A percentile compares a stretch with the other conserved stretches of the same genome.
phyloP scores from a whole-genome alignment of 768 basidiomycete species.

The Pleurotus eryngii region DNA sequence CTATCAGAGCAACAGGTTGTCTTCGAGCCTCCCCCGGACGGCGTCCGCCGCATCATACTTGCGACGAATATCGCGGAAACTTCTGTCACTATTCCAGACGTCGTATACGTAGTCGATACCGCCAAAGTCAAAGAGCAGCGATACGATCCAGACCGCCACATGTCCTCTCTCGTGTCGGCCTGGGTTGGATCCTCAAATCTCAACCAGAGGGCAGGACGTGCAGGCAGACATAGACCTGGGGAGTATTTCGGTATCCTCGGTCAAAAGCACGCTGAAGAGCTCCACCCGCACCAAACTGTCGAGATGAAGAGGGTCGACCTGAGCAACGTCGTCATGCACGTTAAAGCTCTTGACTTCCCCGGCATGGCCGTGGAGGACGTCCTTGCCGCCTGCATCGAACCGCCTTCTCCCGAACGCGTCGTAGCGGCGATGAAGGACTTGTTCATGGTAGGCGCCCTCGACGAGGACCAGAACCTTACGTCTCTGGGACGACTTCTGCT shows the following conservation, averaged over 20 bases:
- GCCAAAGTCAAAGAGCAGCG: conserved; percentile 85
- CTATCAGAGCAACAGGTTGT: conserved; percentile 85
- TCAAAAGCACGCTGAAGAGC: conserved; percentile 49
- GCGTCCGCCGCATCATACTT: conserved; percentile 84
- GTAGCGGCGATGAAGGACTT: conserved; percentile 75
- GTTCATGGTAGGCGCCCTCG: conserved; percentile 85
- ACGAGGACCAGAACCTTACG: conserved; percentile 71
- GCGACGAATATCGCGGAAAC: conserved; percentile 97
- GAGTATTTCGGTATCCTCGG: conserved; percentile 88
- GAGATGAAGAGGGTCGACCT: conserved; percentile 94
- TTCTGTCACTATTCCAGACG: conserved; percentile 91
- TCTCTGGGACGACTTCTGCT: conserved; percentile 86
- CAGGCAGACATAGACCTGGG: conserved; percentile 86
- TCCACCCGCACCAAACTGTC: conserved; percentile 83
- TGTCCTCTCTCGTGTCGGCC: conserved; percentile 85
- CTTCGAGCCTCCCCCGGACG: conserved; percentile 75
- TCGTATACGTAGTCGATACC: conserved; percentile 91
- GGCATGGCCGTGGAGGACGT: conserved; percentile 86
- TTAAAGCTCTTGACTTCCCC: conserved; percentile 90
- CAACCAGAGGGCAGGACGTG: conserved; percentile 88
- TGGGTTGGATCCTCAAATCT: conserved; percentile 91
- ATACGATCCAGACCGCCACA: conserved; percentile 85
- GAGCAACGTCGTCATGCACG: conserved; percentile 93
- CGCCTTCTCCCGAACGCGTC: conserved; percentile 77
- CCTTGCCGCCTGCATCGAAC: conserved; percentile 80